Evolutionary conservation across 208 protist species (phyloP), one percentile per base, ranked within the genome.

Genomic region (Leptomonas pyrrhocoris): DNA sequence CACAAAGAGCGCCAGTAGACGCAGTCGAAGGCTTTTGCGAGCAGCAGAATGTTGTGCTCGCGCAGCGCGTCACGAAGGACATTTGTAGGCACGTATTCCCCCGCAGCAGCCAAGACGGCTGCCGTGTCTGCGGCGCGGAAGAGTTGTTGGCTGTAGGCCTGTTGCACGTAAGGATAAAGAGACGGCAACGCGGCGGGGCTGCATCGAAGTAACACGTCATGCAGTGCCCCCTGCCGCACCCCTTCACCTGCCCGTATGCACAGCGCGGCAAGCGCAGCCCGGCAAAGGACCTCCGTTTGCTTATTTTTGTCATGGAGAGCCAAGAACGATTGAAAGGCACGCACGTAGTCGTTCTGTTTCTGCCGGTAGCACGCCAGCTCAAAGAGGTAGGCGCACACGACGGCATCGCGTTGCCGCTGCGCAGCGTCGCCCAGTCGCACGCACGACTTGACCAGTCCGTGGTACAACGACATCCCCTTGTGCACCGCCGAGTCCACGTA

Each of bases 1-100:
- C 62, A 54, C 31, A 77, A 49, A 8, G 71, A 77, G 48, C 55
- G 62, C 71, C 71, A 77, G 63, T 77, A 38, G 25, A 77, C 71
- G 42, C 63, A 71, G 28, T 69, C 71, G 42, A 77, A 66, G 2
- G 56, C 42, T 4, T 60, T 48, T 23, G 62, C 46, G 19, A 77
- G 63, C n/a, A 77, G 30, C 19, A 71, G 4, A n/a, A 77, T 59
- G 57, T 77, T 77, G 63, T 77, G 71, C 45, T 77, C 71, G 2
- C 71, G 71, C 19, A 77, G 27, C 5, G 71, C 71, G 46, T 30
- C 19, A 19, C 63, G 62, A 15, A 77, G 56, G n/a, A 54, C 40
- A 9, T 8, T 18, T 9, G 12, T 16, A 0, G 71, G 49, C 43
- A 67, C 1, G 40, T 50, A 50, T 0, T 21, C 18, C 0, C 23